Percentiles rank a stretch among this genome's conserved stretches.
These are phyloP conservation scores for Exophiala mesophila DNA, from an alignment of 2,329 filamentous ascomycete species.

Conservation along the genomic window DNA sequence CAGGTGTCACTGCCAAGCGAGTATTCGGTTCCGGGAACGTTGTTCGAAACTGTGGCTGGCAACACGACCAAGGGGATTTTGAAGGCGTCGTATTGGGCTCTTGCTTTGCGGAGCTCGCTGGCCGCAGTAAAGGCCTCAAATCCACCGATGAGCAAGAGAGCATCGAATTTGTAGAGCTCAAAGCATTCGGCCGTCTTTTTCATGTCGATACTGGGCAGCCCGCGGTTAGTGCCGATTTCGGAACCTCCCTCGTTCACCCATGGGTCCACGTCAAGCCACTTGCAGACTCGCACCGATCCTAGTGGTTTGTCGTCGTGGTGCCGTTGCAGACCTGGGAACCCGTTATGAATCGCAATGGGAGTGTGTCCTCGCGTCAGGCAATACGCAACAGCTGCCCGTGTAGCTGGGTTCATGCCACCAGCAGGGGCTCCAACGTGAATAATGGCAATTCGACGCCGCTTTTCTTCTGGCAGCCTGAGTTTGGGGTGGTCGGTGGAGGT, in stretches of 20 bases:
- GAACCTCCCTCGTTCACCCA: conserved; percentile 97
- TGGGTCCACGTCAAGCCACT: conserved; percentile 89
- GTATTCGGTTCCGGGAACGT: conserved; percentile 96
- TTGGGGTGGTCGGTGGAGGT: conserved; percentile 73
- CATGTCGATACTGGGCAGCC: conserved; percentile 82
- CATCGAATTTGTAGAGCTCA: conserved; percentile 81
- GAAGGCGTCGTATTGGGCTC: conserved; percentile 73
- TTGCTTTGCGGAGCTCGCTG: conserved; percentile 76
- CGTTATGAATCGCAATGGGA: conserved; percentile 89
- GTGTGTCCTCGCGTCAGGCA: conserved; percentile 89
- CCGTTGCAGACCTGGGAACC: conserved; percentile 86
- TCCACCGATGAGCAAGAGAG: conserved; percentile 84
- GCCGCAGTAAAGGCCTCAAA: conserved; percentile 96
- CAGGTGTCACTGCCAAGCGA: conserved; percentile 95
- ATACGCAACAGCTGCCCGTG: conserved; percentile 87
- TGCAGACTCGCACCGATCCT: conserved; percentile 76
- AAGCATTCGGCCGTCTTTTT: conserved; percentile 77
- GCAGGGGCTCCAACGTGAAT: conserved; percentile 95
- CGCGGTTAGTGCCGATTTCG: conserved; percentile 96
- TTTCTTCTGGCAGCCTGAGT: conserved; percentile 62
- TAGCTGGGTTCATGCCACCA: conserved; percentile 96
- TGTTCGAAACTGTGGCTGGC: conserved; percentile 97
- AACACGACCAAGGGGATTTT: conserved; percentile 89
- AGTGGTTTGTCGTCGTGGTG: conserved; percentile 81
- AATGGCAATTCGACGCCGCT: conserved; percentile 90